Evolutionary conservation across 148 eudicot species (phyloP).

Genomic region (Camellia sinensis): DNA sequence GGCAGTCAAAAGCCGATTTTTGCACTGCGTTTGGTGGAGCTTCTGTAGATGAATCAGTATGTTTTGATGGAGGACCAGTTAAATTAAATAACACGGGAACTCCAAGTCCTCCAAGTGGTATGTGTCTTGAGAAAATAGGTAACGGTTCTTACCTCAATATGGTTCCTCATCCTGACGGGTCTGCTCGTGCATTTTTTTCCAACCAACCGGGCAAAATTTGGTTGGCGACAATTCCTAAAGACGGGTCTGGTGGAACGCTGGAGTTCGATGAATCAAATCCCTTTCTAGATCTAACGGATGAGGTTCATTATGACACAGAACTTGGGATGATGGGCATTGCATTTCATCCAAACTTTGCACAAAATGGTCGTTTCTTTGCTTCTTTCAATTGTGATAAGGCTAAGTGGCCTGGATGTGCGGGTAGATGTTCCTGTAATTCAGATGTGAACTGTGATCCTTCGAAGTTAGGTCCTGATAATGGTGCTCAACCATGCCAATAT

Average conservation of each 20-base stretch:
- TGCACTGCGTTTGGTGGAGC: conserved; percentile 67
- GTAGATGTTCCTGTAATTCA: conserved; percentile 83
- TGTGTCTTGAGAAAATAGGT: conserved; percentile 81
- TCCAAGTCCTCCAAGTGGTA: conserved; percentile 43
- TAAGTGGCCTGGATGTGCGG: conserved; percentile 61
- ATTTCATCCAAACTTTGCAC: conserved; percentile 63
- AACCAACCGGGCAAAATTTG: conserved; percentile 70
- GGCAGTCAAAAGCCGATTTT: conserved; percentile 64
- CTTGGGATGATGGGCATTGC: conserved; percentile 81
- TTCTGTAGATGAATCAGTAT: conserved; percentile 44
- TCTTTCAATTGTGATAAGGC: conserved; percentile 86
- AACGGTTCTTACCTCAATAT: conserved; percentile 75
- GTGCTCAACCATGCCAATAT: conserved; percentile 75
- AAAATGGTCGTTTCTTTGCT: conserved; percentile 79
- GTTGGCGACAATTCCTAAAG: conserved; percentile 59
- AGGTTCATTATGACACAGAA: conserved; percentile 61
- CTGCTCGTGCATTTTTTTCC: conserved; percentile 71
- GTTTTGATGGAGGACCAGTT: conserved; percentile 58
- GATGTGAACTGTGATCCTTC: conserved; percentile 85
- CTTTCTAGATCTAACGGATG: conserved; percentile 70
- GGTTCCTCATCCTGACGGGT: conserved; percentile 82
- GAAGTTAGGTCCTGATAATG: conserved; percentile 49
- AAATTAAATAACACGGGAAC: conserved; percentile 35
- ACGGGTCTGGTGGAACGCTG: conserved; percentile 51
- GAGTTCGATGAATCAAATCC: conserved; percentile 66